These are phyloP conservation scores for Syzygium aromaticum DNA, from an alignment of 345 rosid species.

Conservation along the genomic window DNA sequence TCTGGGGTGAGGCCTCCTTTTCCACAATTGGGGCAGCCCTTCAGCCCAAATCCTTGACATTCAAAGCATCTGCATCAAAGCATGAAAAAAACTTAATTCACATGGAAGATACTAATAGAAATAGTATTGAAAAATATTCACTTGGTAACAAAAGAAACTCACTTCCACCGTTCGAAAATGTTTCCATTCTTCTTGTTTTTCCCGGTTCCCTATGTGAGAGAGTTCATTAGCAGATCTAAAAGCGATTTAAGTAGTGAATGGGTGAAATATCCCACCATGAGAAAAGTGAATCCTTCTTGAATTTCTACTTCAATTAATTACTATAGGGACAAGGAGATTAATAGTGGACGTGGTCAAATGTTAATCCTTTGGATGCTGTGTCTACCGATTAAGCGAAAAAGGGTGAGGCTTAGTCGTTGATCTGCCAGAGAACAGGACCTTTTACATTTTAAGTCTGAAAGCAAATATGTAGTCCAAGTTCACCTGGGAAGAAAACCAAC, in stretches of 20 bases:
- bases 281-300: not conserved
- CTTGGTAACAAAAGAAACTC: slow-evolving; percentile 7
- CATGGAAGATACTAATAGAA: not conserved
- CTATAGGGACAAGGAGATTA: not conserved
- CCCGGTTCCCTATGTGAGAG: slow-evolving; percentile 47
- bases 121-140: not conserved
- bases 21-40: slow-evolving; percentile 66
- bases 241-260: not conserved
- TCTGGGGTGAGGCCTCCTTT: slow-evolving; percentile 71
- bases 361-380: not conserved
- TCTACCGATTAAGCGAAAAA: not conserved
- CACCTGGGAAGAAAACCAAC: not conserved
- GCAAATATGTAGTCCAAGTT: not conserved
- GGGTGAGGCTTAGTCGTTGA: not conserved
- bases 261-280: not conserved
- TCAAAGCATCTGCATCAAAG: slow-evolving; percentile 50
- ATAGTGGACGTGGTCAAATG: not conserved
- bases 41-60: slow-evolving; percentile 78
- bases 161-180: slow-evolving; percentile 90
- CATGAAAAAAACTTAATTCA: not conserved
- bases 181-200: slow-evolving; percentile 76
- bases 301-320: not conserved
- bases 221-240: not conserved
- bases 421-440: not conserved
- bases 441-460: not conserved